Base-by-base conservation (phyloP, 495 filamentous ascomycete species). In the Neurospora sublineolata region DNA sequence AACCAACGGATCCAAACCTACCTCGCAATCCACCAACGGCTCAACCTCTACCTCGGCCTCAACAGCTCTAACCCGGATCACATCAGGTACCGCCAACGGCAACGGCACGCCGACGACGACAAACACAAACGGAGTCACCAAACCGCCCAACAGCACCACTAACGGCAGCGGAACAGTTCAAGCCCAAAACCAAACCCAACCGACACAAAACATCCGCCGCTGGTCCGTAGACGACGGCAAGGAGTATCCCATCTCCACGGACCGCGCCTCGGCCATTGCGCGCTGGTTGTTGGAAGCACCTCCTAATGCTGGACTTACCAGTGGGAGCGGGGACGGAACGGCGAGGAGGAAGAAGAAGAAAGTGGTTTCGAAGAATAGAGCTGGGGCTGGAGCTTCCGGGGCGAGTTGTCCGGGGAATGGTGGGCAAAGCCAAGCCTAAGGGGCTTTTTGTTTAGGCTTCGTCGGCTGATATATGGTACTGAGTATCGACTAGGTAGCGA, bases 241-340 rank as follows among this genome's bases (percentile, higher is more conserved):
- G 76, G 90, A 92, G 72, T 91, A 91, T 77, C 87, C 88, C 1
- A 88, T 92, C 73, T 83, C 85, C 5, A 91, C 89, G 8, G 90
- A 92, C 69, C 84, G 91, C 42, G 91, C 91, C 0, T 83, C 86
- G 52, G 86, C 86, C 40, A 84, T 94, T 68, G 86, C 88, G 4
- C 82, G 87, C 33, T 94, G 91, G 91, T 86, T 94, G 14, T 30
- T 70, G 10, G 72, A 74, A 18, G 79, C 76, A 20, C 75, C 75
- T 11, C 30, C 76, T 0, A 68, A 67, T 27, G 71, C 69, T 8
- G 75, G 71, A 16, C 46, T 30, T 33, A 69, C 42, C 11, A 16
- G 64, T 36, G 67, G 41, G 14, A 14, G 23, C 3, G 20, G 60
- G 4, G 70, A 52, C 37, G 74, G 60, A 38, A 58, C 37, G 30